Conservation (phyloP, 108 stramenopile species). For the Epipyxis sp. region DNA sequence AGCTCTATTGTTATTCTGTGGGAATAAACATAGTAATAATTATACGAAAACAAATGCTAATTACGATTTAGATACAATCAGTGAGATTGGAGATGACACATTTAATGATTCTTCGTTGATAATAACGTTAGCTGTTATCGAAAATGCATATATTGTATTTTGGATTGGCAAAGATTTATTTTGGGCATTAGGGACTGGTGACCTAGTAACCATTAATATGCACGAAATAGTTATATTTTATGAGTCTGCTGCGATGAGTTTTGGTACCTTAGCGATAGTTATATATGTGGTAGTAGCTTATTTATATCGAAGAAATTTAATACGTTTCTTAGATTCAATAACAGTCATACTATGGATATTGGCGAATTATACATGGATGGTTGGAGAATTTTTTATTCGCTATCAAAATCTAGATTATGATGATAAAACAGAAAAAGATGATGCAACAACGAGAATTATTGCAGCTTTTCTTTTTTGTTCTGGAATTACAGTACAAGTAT, state of each 20-base stretch:
- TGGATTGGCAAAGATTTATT: slow-evolving; percentile 26
- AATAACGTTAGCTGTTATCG: slow-evolving; percentile 8
- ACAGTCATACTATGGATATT: slow-evolving; percentile 9
- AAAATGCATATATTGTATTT: slow-evolving; percentile 26
- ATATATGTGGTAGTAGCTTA: slow-evolving; percentile 1
- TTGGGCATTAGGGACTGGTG: slow-evolving; percentile 27
- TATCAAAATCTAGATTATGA: background rate
- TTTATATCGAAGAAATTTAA: slow-evolving; percentile 23
- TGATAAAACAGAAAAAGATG: background rate
- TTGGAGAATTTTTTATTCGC: slow-evolving; percentile 24
- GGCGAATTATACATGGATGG: slow-evolving; percentile 28
- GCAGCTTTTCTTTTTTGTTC: background rate
- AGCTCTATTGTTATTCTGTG: background rate
- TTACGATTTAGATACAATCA: background rate
- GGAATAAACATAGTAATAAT: background rate
- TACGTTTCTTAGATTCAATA: background rate
- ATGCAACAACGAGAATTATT: background rate
- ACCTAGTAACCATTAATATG: background rate
- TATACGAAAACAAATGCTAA: background rate
- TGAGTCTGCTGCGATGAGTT: slow-evolving; percentile 1
- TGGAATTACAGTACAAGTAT: background rate
- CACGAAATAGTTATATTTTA: background rate
- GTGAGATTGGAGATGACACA: background rate
- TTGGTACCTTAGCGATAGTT: background rate
- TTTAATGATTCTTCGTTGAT: background rate